A percentile compares a stretch with the other conserved stretches of the same genome.
Evolutionary conservation across 495 filamentous ascomycete species (phyloP).

Genomic region (Rhypophila decipiens): DNA sequence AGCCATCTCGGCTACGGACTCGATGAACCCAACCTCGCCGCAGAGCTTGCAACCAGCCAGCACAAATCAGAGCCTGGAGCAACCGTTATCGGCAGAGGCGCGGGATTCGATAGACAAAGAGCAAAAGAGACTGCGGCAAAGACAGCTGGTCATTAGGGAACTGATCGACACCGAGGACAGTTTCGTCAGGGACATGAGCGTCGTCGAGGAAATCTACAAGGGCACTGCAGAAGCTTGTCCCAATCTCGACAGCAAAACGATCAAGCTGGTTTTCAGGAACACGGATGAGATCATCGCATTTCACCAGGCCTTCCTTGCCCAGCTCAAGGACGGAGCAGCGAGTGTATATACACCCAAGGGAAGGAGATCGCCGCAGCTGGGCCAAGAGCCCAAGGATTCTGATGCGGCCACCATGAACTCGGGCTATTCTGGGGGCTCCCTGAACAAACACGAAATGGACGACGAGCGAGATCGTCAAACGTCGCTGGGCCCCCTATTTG

Average conservation of each 20-base stretch:
- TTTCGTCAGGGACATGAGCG: constrained; percentile 89
- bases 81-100: constrained; percentile 17
- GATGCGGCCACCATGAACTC: constrained; percentile 26
- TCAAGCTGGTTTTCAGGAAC: constrained; percentile 85
- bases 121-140: constrained; percentile 48
- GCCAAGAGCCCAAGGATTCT: constrained; percentile 25
- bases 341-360: constrained; percentile 59
- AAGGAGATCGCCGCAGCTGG: constrained; percentile 32
- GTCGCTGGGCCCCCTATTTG: constrained; percentile 72
- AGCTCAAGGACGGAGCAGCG: constrained; percentile 68
- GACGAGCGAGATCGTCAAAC: constrained; percentile 65
- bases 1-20: constrained; percentile 24
- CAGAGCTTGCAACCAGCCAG: constrained; percentile 22
- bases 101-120: constrained; percentile 28
- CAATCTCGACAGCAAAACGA: constrained; percentile 72
- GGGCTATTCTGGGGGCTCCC: constrained; percentile 15
- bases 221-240: constrained; percentile 81
- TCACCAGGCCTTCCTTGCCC: constrained; percentile 66
- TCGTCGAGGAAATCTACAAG: constrained; percentile 94
- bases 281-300: constrained; percentile 81
- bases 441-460: constrained; percentile 28
- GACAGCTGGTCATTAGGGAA: constrained; percentile 78
- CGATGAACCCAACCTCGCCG: constrained; percentile 28
- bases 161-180: constrained; percentile 84
- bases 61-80: constrained; percentile 11